Evolutionary conservation across 108 stramenopile genomes (phyloP).

Genomic region (Ochromonas danica): DNA sequence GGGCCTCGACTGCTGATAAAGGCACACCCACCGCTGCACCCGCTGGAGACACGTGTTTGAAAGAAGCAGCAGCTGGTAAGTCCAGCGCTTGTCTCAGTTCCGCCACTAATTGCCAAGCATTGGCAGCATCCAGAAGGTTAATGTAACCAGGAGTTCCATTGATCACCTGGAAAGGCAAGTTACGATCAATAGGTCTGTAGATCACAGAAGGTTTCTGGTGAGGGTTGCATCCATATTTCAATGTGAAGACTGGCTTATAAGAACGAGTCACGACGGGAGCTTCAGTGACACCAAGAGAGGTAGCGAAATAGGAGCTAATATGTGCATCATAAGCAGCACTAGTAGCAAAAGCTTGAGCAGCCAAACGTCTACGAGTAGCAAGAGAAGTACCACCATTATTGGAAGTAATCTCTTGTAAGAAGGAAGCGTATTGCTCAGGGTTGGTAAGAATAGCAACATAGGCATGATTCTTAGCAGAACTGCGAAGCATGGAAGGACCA

Average conservation of each 20-base stretch:
- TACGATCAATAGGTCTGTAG: constrained; percentile 65
- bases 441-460: constrained; percentile 86
- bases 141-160: constrained; percentile 96
- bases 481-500: constrained; percentile 96
- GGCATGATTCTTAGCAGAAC: constrained; percentile 94
- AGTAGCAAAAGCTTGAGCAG: constrained; percentile 85
- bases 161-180: constrained; percentile 79
- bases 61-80: constrained; percentile 86
- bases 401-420: constrained; percentile 68
- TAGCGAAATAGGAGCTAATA: constrained; percentile 83
- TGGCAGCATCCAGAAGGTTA: constrained; percentile 93
- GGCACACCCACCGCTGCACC: constrained; percentile 94
- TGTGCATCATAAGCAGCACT: constrained; percentile 86
- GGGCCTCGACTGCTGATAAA: constrained; percentile 64
- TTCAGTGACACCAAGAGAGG: constrained; percentile 52
- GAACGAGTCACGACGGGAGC: constrained; percentile 72
- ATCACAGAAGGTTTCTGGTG: constrained; percentile 91
- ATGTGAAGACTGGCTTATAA: constrained; percentile 76
- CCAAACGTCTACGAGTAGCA: constrained; percentile 70
- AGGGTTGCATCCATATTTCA: constrained; percentile 96
- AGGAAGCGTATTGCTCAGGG: constrained; percentile 78
- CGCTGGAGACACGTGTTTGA: constrained; percentile 97
- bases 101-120: constrained; percentile 93
- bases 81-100: constrained; percentile 80
- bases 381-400: constrained; percentile 79